These are phyloP conservation scores for Benincasa hispida DNA, from an alignment of 306 rosid genomes.

Conservation along the genomic window DNA sequence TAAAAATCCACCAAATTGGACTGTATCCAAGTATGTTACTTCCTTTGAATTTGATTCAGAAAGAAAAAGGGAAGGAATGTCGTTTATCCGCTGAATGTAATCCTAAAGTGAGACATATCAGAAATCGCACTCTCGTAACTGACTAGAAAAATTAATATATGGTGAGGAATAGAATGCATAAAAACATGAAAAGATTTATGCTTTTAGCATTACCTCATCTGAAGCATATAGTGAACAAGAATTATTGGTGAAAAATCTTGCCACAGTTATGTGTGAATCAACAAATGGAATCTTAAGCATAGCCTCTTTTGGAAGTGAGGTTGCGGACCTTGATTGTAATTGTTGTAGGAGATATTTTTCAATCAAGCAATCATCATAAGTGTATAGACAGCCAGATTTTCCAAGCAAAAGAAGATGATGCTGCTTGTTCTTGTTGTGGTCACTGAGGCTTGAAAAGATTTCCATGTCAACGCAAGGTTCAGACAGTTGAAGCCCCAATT, in stretches of 20 bases:
- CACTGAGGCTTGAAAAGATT: constrained; percentile 44
- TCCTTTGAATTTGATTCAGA: constrained; percentile 45
- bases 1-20: constrained; percentile 59
- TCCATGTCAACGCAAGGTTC: constrained; percentile 68
- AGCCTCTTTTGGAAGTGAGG: constrained; percentile 60
- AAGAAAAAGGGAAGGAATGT: constrained; percentile 47
- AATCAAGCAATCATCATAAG: constrained; percentile 53
- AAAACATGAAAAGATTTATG: not conserved
- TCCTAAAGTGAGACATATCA: constrained; percentile 35
- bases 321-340: constrained; percentile 45
- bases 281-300: constrained; percentile 57
- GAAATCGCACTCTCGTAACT: constrained; percentile 6
- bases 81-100: constrained; percentile 35
- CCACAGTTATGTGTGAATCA: constrained; percentile 54
- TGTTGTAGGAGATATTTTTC: constrained; percentile 79
- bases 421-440: constrained; percentile 62
- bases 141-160: not conserved
- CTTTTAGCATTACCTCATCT: constrained; percentile 46
- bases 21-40: constrained; percentile 26
- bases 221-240: constrained; percentile 19
- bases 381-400: constrained; percentile 53
- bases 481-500: constrained; percentile 56
- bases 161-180: not conserved
- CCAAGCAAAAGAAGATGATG: constrained; percentile 54
- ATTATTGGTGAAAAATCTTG: constrained; percentile 48